phyloP scores from a whole-genome alignment of 2,329 filamentous ascomycete species.

The Aspergillus amoenus region DNA sequence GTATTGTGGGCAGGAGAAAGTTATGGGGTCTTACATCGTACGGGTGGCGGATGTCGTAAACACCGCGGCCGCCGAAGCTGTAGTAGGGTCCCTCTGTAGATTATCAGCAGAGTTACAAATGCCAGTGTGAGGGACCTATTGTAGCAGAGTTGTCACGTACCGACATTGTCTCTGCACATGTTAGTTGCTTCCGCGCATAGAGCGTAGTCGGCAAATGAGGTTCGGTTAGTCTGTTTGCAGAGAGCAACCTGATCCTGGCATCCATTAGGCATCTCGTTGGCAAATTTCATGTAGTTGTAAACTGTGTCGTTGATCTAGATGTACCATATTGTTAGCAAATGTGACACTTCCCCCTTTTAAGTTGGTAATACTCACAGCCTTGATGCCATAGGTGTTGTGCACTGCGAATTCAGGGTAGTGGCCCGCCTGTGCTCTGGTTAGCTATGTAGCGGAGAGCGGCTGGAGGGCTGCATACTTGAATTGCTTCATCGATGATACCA shows the following conservation, averaged over 20 bases:
- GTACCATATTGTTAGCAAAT: not conserved
- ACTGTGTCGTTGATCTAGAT: conserved; percentile 55
- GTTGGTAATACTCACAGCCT: conserved; percentile 24
- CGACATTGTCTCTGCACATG: conserved; percentile 58
- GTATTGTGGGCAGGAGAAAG: not conserved
- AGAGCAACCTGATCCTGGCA: conserved; percentile 65
- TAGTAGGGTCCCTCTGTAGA: conserved; percentile 54
- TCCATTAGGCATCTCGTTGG: conserved; percentile 60
- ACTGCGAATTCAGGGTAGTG: conserved; percentile 54
- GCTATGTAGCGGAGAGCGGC: not conserved
- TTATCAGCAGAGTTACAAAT: not conserved
- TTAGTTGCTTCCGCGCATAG: conserved; percentile 56
- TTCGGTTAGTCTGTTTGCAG: conserved; percentile 62
- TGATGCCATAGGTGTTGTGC: conserved; percentile 58
- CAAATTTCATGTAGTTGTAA: conserved; percentile 59
- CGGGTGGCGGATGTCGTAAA: conserved; percentile 62
- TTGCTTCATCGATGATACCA: conserved; percentile 55
- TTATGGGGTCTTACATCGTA: conserved; percentile 27
- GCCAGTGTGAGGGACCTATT: not conserved
- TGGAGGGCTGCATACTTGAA: conserved; percentile 37
- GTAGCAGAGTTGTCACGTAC: conserved; percentile 22
- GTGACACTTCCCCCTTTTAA: not conserved
- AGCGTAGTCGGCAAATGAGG: conserved; percentile 51
- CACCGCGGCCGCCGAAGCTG: conserved; percentile 52
- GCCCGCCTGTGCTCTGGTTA: conserved; percentile 23